Percentiles rank a stretch among this genome's conserved stretches.
Conservation (phyloP, 1,284 basidiomycete species). For the Cystobasidiaceae sp. region DNA sequence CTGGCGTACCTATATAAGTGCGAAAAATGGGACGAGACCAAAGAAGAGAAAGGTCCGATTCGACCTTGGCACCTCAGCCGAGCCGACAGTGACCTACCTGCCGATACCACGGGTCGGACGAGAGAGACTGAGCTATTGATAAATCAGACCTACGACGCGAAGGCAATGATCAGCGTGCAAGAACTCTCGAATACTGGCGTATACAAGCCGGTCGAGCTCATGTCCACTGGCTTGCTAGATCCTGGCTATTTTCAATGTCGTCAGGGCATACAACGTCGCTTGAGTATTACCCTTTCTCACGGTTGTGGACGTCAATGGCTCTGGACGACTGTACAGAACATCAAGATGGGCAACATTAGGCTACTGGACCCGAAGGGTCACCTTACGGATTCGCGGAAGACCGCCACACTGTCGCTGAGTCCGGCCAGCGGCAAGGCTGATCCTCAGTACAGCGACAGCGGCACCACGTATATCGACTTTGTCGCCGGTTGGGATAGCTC, state of each 20-base stretch:
- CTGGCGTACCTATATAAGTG: constrained; percentile 77
- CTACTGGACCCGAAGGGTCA: constrained; percentile 78
- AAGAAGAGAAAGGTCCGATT: constrained; percentile 18
- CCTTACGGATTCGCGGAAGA: constrained; percentile 61
- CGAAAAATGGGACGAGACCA: constrained; percentile 76
- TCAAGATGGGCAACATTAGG: constrained; percentile 75
- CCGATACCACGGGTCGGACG: constrained; percentile 59
- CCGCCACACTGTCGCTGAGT: constrained; percentile 66
- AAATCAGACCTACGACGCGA: constrained; percentile 81
- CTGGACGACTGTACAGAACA: constrained; percentile 71
- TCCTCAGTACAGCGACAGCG: constrained; percentile 56
- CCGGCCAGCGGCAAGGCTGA: constrained; percentile 9
- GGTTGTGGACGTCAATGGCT: constrained; percentile 83
- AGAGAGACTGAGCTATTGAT: constrained; percentile 88
- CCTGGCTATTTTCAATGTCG: constrained; percentile 82
- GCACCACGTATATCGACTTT: constrained; percentile 64
- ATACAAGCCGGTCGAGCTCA: constrained; percentile 76
- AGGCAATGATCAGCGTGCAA: constrained; percentile 75
- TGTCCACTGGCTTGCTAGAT: constrained; percentile 70
- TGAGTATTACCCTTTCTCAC: constrained; percentile 70
- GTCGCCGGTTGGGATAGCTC: constrained; percentile 89
- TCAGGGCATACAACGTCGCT: constrained; percentile 84
- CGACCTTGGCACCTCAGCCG: constrained; percentile 25
- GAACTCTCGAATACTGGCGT: constrained; percentile 80
- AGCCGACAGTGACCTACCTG: constrained; percentile 6